Conservation (phyloP, 2,329 filamentous ascomycete genomes). For the Trichothecium sympodiale region DNA sequence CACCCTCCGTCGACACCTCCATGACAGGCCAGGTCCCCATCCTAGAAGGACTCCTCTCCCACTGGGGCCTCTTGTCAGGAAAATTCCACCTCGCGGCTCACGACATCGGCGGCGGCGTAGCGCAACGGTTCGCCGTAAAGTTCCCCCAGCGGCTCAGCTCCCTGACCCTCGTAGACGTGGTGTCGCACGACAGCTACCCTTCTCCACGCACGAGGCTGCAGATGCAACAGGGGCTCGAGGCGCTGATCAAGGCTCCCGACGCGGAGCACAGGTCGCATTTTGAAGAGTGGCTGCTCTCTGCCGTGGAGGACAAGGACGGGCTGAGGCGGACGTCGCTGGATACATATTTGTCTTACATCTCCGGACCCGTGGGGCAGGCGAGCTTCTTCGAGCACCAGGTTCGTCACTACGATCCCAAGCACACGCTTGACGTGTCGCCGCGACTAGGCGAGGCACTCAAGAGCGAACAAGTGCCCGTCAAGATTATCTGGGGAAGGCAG, state of each 20-base stretch:
- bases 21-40: constrained; percentile 20
- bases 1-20: constrained; percentile 17
- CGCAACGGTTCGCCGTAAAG: constrained; percentile 16
- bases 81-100: constrained; percentile 15
- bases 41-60: constrained; percentile 13
- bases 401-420: constrained; percentile 20
- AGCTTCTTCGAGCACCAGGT: constrained; percentile 22
- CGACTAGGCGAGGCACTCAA: constrained; percentile 12
- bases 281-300: constrained; percentile 13
- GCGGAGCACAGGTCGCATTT: constrained; percentile 15
- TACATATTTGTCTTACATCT: constrained; percentile 18
- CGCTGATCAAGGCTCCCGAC: constrained; percentile 12
- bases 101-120: constrained; percentile 20
- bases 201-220: constrained; percentile 18
- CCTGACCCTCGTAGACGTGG: constrained; percentile 18
- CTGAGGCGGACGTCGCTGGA: constrained; percentile 12
- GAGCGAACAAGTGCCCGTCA: neutral
- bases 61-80: constrained; percentile 13
- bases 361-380: constrained; percentile 17
- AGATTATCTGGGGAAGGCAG: constrained; percentile 18
- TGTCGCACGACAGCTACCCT: constrained; percentile 22
- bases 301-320: constrained; percentile 9
- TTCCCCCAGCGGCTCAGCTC: constrained; percentile 11
- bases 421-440: constrained; percentile 17
- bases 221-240: constrained; percentile 16